Evolutionary conservation across 179 eudicot species (phyloP).

Genomic region (Beta corolliflora): DNA sequence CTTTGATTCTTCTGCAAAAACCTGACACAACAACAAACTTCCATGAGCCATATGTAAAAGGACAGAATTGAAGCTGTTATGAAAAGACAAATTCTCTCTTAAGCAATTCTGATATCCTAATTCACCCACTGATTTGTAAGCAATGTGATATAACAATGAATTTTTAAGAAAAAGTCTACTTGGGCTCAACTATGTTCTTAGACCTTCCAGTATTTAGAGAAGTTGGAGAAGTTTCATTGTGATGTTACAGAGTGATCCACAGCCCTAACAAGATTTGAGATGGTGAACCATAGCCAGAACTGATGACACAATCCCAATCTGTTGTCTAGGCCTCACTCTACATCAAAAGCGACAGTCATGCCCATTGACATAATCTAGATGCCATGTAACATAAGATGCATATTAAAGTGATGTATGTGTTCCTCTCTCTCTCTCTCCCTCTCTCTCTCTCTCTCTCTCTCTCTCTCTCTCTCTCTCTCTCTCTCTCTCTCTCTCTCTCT

Average conservation of each 20-base stretch:
- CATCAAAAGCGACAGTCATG: background rate
- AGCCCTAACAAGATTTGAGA: background rate
- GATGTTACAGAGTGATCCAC: background rate
- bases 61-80: background rate
- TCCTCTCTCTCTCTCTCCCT: too few species aligned
- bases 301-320: too few species aligned
- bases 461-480: too few species aligned
- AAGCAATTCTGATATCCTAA: background rate
- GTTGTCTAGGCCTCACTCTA: background rate
- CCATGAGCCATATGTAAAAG: background rate
- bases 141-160: background rate
- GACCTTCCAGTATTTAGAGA: background rate
- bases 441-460: too few species aligned
- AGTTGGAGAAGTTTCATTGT: background rate
- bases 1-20: slow-evolving; percentile 83
- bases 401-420: too few species aligned
- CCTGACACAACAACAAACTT: slow-evolving; percentile 36
- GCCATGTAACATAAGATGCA: too few species aligned
- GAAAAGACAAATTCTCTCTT: background rate
- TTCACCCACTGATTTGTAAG: too few species aligned
- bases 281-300: background rate
- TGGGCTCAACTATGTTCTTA: background rate
- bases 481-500: too few species aligned
- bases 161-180: background rate
- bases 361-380: too few species aligned